Evolutionary conservation across 2,329 filamentous ascomycete genomes (phyloP).

Genomic region (Sclerotinia subarctica): DNA sequence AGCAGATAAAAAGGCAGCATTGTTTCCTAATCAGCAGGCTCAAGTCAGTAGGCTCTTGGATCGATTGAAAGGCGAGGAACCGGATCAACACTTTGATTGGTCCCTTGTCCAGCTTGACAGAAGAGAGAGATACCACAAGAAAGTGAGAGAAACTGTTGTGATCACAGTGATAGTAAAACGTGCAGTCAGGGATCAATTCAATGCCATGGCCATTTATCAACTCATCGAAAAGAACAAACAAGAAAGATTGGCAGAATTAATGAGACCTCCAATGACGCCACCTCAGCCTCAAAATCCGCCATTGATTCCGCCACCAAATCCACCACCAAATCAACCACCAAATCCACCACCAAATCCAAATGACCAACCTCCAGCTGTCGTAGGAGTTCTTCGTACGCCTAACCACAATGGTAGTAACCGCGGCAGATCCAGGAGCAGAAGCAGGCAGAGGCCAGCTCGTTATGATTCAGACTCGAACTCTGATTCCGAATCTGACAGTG

Average conservation of each 20-base stretch:
- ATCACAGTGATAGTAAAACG: slow-evolving; percentile 36
- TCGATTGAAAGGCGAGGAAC: slow-evolving; percentile 29
- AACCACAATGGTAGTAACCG: neutral
- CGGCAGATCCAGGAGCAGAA: slow-evolving; percentile 1
- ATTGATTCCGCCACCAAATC: slow-evolving; percentile 16
- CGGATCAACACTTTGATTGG: slow-evolving; percentile 34
- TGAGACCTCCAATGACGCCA: slow-evolving; percentile 20
- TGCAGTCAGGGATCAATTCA: slow-evolving; percentile 25
- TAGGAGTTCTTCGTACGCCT: neutral
- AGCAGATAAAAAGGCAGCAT: slow-evolving; percentile 33
- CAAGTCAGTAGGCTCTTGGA: slow-evolving; percentile 37
- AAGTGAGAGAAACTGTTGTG: slow-evolving; percentile 31
- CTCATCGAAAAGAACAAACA: slow-evolving; percentile 27
- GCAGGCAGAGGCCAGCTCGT: neutral
- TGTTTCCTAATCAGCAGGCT: slow-evolving; percentile 31
- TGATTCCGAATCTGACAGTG: slow-evolving; percentile 21
- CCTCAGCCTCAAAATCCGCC: slow-evolving; percentile 9
- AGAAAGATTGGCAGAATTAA: slow-evolving; percentile 22
- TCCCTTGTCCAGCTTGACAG: slow-evolving; percentile 34
- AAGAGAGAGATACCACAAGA: slow-evolving; percentile 20
- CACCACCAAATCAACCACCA: slow-evolving; percentile 13
- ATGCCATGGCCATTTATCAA: slow-evolving; percentile 27
- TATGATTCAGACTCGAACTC: slow-evolving; percentile 22
- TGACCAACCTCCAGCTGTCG: neutral
- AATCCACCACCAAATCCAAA: slow-evolving; percentile 14